Evolutionary conservation across 768 basidiomycete species (phyloP).

Genomic region (Sistotremastrum niveocremeum): DNA sequence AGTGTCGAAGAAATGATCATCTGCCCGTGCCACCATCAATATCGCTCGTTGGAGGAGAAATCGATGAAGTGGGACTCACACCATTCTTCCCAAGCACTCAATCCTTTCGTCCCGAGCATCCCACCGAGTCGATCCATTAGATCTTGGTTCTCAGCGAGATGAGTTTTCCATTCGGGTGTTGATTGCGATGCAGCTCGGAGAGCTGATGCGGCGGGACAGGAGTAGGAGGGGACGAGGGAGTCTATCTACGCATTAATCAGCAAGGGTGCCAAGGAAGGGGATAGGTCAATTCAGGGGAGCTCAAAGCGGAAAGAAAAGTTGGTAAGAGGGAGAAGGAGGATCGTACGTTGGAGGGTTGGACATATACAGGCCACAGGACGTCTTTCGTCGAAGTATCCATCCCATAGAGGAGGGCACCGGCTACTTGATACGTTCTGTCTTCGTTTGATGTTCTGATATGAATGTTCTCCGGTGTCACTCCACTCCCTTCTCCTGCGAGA

Average conservation of each 20-base stretch:
- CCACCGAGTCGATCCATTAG: conserved; percentile 25
- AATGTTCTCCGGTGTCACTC: conserved; percentile 23
- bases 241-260: conserved; percentile 33
- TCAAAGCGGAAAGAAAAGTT: not conserved
- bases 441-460: conserved; percentile 31
- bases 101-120: conserved; percentile 26
- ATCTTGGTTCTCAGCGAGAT: conserved; percentile 22
- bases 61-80: conserved; percentile 18
- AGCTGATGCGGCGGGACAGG: conserved; percentile 26
- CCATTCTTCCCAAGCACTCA: conserved; percentile 32
- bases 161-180: conserved; percentile 33
- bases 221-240: conserved; percentile 30
- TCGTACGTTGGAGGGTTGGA: conserved; percentile 29
- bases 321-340: not conserved
- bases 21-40: too few relatives aligned
- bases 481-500: conserved; percentile 13
- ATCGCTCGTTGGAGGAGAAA: too few relatives aligned
- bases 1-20: conserved; percentile 41
- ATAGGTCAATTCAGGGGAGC: not conserved
- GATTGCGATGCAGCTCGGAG: conserved; percentile 29
- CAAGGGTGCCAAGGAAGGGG: too few relatives aligned
- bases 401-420: conserved; percentile 30
- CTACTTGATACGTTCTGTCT: conserved; percentile 34
- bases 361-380: conserved; percentile 25
- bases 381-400: conserved; percentile 25